Base-by-base conservation (phyloP, 345 rosid species). In the Arabidopsis suecica region DNA sequence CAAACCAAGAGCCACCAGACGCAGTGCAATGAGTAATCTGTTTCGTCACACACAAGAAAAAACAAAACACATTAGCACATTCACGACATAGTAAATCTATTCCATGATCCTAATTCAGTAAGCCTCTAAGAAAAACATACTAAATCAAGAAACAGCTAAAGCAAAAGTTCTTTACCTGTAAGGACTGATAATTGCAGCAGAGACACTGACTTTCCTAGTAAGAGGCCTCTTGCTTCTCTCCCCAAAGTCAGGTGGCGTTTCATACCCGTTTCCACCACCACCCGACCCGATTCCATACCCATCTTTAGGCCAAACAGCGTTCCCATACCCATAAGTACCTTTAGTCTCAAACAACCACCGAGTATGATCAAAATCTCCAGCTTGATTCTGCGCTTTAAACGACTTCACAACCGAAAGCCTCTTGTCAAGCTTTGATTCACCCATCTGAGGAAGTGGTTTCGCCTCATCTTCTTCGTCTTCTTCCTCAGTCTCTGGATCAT, bases 261-360 rank as follows among this genome's bases (percentile, higher is more conserved):
- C 96, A 61, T 83, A 86, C 56, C 86, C 96, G 76, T 87, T 88
- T 12, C 80, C 80, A 20, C 13, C 77, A 59, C 64, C 84, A 69
- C 86, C 86, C 6, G 84, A 76, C 44, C 88, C 90, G 37, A 61
- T 82, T 12, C 88, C 95, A 80, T 83, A 85, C n/a, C 86, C 90
- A 67, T 90, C 91, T 78, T 90, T 90, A 69, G 91, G 96, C 93
- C 96, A 88, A 76, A 90, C 84, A 0, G 96, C 96, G 37, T 88
- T 90, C 4, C 96, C 91, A 69, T 90, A 90, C 2, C 96, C 91
- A 50, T 90, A 90, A 70, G 96, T 90, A 14, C 91, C 96, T 74
- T 88, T 90, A 16, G 96, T 90, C 85, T 90, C 93, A 60, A 90
- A 90, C 88, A 90, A 76, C 93, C 93, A 90, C 23, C 91, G 70